Evolutionary conservation across 495 filamentous ascomycete species (phyloP).

Genomic region (Neurospora sp.): DNA sequence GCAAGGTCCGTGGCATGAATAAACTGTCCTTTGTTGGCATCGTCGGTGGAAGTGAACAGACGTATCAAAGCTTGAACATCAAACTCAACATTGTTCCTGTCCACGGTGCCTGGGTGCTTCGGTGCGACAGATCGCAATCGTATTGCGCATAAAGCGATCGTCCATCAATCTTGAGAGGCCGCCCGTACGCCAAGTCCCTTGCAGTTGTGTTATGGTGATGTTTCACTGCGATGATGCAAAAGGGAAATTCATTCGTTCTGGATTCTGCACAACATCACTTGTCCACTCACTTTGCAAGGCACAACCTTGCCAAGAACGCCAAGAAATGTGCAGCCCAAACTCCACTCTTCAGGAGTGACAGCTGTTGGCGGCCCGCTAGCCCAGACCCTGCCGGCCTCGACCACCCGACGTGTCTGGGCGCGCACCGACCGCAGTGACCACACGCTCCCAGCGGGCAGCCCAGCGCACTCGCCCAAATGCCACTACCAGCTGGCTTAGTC

Average conservation of each 20-base stretch:
- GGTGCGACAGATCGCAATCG: not conserved
- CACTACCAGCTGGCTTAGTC: not conserved
- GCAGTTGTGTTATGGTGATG: not conserved
- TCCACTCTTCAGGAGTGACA: not conserved
- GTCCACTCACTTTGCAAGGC: not conserved
- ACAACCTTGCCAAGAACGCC: not conserved
- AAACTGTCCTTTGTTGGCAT: not conserved
- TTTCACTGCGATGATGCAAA: not conserved
- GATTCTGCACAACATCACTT: not conserved
- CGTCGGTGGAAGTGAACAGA: not conserved
- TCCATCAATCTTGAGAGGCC: not conserved
- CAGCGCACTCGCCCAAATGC: not conserved
- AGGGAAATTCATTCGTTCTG: not conserved
- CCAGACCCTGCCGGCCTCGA: not conserved
- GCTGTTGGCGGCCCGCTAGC: not conserved
- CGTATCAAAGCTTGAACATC: not conserved
- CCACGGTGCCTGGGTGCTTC: not conserved
- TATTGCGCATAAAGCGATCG: not conserved
- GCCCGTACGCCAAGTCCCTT: not conserved
- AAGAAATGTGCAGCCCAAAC: not conserved
- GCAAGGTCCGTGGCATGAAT: not conserved
- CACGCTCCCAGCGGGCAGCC: not conserved
- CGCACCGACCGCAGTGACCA: not conserved
- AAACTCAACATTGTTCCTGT: not conserved
- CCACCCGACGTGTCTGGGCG: not conserved